phyloP scores from a whole-genome alignment of 805 yeast species.

The Wickerhamomyces strasburgensis region DNA sequence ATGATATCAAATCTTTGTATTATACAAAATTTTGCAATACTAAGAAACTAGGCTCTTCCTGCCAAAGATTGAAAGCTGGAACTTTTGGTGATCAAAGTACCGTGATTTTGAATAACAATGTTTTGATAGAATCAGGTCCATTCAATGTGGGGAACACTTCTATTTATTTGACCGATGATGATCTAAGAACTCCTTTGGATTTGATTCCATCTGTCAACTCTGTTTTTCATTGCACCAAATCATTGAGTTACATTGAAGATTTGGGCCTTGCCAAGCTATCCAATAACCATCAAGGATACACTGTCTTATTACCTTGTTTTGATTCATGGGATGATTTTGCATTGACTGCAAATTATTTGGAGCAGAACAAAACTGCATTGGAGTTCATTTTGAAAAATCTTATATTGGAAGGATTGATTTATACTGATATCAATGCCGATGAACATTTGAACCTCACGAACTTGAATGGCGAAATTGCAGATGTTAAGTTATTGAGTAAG shows the following conservation, averaged over 20 bases:
- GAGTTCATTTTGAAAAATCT: conserved; percentile 49
- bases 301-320: conserved; percentile 74
- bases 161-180: conserved; percentile 62
- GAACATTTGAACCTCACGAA: conserved; percentile 26
- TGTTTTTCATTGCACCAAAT: conserved; percentile 55
- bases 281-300: conserved; percentile 58
- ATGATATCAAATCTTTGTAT: conserved; percentile 30
- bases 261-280: conserved; percentile 48
- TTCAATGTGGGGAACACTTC: conserved; percentile 54
- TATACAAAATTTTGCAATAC: conserved; percentile 51
- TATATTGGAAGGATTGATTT: conserved; percentile 59
- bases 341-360: conserved; percentile 54
- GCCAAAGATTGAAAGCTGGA: conserved; percentile 53
- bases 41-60: conserved; percentile 53
- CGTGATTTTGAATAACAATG: conserved; percentile 50
- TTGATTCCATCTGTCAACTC: conserved; percentile 64
- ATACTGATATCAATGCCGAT: conserved; percentile 50
- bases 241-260: conserved; percentile 52
- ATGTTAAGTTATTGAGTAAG: conserved; percentile 10
- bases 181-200: conserved; percentile 57
- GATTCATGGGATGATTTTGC: conserved; percentile 64
- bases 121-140: conserved; percentile 40
- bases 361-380: conserved; percentile 46
- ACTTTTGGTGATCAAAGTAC: conserved; percentile 26
- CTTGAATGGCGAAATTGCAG: conserved; percentile 25